Evolutionary conservation across 2,329 filamentous ascomycete species (phyloP), one percentile per base, ranked within the genome.

Genomic region (Exophiala dermatitidis): DNA sequence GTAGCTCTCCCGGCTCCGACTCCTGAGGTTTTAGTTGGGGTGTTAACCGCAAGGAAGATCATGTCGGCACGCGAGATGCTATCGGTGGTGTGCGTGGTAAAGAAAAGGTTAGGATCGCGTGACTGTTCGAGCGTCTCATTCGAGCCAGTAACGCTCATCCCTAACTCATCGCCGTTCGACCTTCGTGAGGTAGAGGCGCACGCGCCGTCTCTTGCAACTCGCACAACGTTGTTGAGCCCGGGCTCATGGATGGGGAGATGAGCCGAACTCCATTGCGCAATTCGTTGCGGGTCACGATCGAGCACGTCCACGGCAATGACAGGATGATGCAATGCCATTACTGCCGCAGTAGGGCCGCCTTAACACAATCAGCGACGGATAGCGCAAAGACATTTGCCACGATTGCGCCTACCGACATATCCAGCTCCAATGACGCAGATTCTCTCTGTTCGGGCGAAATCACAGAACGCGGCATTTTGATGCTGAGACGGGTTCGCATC

Each of bases 231-330:
- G 50, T 77, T 72, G 29, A 91, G 74, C 7, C 83, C 84, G 0
- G 85, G 84, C 69, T 91, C 87, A 68, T 87, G 84, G 57, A 90
- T 86, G 41, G 87, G 87, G 10, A 88, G 78, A 59, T 85, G 78
- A 42, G 77, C 74, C 1, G 85, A 87, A 62, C 88, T 85, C 87
- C 87, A 91, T 55, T 80, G 78, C 46, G 76, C 76, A 58, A 90
- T 88, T 43, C 85, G 80, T 37, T 67, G 70, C 48, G 74, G 74
- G 65, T 88, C 83, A 56, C 80, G 74, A 66, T 90, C 87, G 34
- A 90, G 82, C n/a, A 90, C 85, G 19, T 82, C 86, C 38, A 90
- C 84, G 45, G 75, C 76, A 61, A 89, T 77, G 50, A 82, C 69
- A 1, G 85, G 85, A 67, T 88, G 88, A 60, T 88, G 79, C 64